These are phyloP conservation scores for Paramecium pentaurelia DNA, from an alignment of 73 alveolate genomes.

Conservation along the genomic window DNA sequence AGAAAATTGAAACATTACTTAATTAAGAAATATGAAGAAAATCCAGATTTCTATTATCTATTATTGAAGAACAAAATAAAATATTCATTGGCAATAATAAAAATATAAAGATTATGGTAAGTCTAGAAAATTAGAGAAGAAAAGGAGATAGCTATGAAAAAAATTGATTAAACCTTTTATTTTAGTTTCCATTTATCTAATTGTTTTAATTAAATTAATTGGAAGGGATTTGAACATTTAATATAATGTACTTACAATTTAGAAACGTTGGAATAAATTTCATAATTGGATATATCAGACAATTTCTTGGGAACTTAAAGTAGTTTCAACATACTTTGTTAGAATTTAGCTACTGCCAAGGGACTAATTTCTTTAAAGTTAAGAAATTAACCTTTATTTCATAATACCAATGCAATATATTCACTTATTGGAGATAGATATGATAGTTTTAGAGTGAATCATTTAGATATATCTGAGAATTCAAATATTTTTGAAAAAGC, in stretches of 20 bases:
- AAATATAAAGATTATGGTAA: not conserved
- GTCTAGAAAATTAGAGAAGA: not conserved
- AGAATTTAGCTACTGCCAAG: not conserved
- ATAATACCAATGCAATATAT: not conserved
- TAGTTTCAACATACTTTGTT: not conserved
- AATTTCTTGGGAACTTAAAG: not conserved
- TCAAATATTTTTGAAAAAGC: not conserved
- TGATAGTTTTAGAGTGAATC: not conserved
- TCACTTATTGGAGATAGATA: constrained; percentile 29
- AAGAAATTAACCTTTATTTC: not conserved
- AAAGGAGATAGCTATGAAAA: not conserved
- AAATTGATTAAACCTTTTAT: constrained; percentile 7
- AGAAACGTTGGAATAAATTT: constrained; percentile 11
- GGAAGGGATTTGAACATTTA: not conserved
- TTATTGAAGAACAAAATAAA: not conserved
- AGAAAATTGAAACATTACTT: not conserved
- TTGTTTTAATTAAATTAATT: not conserved
- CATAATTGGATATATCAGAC: not conserved
- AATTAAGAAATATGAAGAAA: too few relatives aligned
- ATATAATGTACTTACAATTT: not conserved
- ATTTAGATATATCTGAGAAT: not conserved
- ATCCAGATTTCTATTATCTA: not conserved
- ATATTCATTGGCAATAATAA: not conserved
- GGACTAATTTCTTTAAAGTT: not conserved
- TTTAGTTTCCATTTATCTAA: not conserved